Evolutionary conservation across 140 eudicot genomes (phyloP).

Genomic region (Artemisia princeps): DNA sequence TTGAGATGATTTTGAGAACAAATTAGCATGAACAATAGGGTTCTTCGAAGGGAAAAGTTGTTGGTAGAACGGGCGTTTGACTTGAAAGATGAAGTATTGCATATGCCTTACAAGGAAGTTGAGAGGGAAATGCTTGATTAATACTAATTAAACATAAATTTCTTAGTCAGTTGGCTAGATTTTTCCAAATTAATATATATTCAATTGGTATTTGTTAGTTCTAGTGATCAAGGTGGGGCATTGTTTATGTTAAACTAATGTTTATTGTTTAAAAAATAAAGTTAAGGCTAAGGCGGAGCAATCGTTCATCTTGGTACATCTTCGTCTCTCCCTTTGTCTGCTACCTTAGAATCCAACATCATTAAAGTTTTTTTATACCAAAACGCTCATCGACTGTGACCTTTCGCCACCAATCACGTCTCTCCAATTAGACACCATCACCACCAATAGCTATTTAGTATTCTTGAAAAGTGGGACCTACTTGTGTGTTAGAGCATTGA

Average conservation of each 20-base stretch:
- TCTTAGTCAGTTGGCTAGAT: constrained; percentile 25
- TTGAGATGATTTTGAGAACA: constrained; percentile 19
- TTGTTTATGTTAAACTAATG: constrained; percentile 30
- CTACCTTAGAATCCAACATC: constrained; percentile 38
- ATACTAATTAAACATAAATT: constrained; percentile 31
- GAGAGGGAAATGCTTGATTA: constrained; percentile 33
- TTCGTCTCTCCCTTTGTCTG: constrained; percentile 58
- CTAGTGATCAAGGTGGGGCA: constrained; percentile 34
- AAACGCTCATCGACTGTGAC: constrained; percentile 23
- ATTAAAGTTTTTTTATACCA: constrained; percentile 18
- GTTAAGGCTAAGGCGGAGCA: constrained; percentile 44
- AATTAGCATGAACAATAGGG: constrained; percentile 26
- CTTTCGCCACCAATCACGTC: constrained; percentile 26
- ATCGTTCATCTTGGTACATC: constrained; percentile 34
- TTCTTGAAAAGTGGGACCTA: constrained; percentile 15
- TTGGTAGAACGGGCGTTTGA: constrained; percentile 36
- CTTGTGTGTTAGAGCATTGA: not conserved
- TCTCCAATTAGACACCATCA: constrained; percentile 20
- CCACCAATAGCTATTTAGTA: constrained; percentile 11
- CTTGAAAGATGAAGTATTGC: constrained; percentile 30
- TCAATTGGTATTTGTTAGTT: constrained; percentile 31
- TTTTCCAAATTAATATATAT: constrained; percentile 26
- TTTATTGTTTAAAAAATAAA: constrained; percentile 22
- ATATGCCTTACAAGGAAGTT: constrained; percentile 30
- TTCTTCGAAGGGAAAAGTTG: constrained; percentile 30